A percentile compares a stretch with the other conserved stretches of the same genome.
Conservation (phyloP, 139 green algal genomes). For the Chlorella sp. region DNA sequence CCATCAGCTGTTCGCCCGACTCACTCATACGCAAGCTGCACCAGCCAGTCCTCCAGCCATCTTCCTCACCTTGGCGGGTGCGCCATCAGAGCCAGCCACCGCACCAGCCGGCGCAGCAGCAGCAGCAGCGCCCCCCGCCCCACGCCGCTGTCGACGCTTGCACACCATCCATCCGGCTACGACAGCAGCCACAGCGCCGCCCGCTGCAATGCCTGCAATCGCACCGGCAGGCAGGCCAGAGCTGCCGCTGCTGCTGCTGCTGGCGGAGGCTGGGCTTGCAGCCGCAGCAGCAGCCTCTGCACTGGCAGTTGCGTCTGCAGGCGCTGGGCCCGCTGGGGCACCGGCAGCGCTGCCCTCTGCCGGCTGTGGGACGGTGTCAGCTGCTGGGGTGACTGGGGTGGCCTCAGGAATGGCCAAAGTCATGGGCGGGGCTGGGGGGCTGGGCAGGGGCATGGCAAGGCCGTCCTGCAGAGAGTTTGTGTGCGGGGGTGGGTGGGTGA, state of each 20-base stretch:
- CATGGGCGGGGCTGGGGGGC: background rate
- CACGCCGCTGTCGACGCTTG: background rate
- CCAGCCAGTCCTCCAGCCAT: too few relatives aligned
- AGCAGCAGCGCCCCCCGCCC: background rate
- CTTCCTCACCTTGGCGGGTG: background rate
- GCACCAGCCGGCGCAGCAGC: background rate
- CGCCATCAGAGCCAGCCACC: background rate
- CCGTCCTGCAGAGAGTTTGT: constrained; percentile 17
- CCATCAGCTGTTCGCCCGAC: too few relatives aligned
- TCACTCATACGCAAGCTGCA: too few relatives aligned
- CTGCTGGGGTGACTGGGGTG: background rate
- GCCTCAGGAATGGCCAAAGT: too few relatives aligned
- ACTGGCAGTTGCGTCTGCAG: background rate
- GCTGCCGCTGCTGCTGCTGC: background rate
- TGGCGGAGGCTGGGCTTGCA: background rate
- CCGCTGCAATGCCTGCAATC: constrained; percentile 7
- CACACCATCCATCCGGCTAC: background rate
- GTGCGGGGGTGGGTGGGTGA: background rate
- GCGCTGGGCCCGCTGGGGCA: background rate
- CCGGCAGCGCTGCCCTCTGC: background rate
- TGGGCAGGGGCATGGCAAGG: background rate
- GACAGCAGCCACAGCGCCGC: background rate
- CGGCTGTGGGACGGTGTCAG: background rate
- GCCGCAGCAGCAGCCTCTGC: background rate
- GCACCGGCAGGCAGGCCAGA: background rate